Percentiles rank a stretch among this genome's conserved stretches.
These are phyloP conservation scores for Thielaviopsis ethacetica DNA, from an alignment of 2,329 filamentous ascomycete species.

Conservation along the genomic window DNA sequence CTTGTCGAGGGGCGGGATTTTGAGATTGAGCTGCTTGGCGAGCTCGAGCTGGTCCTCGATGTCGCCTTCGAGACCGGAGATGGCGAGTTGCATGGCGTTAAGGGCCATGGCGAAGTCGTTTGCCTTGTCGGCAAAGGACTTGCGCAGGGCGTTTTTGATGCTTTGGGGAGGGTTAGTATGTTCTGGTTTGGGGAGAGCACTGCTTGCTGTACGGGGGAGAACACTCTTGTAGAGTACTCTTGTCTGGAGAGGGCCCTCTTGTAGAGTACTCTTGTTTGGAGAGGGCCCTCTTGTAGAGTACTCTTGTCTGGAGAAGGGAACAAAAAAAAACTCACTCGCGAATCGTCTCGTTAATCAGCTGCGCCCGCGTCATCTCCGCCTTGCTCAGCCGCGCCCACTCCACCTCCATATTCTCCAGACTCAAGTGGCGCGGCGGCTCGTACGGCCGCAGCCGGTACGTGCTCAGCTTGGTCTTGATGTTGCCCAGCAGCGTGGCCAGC, in stretches of 20 bases:
- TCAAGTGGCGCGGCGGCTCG: conserved; percentile 70
- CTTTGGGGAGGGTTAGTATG: no score
- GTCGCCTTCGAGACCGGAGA: conserved; percentile 93
- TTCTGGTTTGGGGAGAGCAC: no score
- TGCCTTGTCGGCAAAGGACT: conserved; percentile 90
- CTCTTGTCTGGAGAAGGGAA: background rate
- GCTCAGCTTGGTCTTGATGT: conserved; percentile 96
- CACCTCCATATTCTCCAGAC: conserved; percentile 63
- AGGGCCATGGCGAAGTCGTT: conserved; percentile 94
- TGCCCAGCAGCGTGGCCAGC: conserved; percentile 77
- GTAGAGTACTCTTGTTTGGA: no score
- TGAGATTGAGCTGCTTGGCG: conserved; percentile 70
- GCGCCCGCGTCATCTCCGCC: conserved; percentile 74
- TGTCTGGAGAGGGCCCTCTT: no score
- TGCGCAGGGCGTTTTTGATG: conserved; percentile 89
- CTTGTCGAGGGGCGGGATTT: conserved; percentile 72
- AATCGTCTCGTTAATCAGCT: conserved; percentile 95
- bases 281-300: no score
- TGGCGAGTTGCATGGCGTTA: conserved; percentile 85
- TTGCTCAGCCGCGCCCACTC: conserved; percentile 70
- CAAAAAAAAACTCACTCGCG: conserved; percentile 49
- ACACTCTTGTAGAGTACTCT: no score
- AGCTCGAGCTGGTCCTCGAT: conserved; percentile 88
- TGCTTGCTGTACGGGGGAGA: no score
- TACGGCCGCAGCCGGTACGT: conserved; percentile 88